These are phyloP conservation scores for Beauveria australis DNA, from an alignment of 2,329 filamentous ascomycete genomes.

Conservation along the genomic window DNA sequence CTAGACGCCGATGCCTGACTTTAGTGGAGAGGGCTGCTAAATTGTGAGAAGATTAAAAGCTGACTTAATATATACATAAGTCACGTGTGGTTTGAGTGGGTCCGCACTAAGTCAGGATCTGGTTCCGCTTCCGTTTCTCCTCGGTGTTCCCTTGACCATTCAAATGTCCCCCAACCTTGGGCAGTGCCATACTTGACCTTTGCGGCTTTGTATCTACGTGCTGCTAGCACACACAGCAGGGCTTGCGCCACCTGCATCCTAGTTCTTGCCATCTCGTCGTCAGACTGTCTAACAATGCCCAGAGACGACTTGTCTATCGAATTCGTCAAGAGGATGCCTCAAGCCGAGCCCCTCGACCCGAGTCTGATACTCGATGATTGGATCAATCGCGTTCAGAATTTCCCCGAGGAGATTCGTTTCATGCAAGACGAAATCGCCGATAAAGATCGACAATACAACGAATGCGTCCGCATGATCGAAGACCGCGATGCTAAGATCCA, in stretches of 20 bases:
- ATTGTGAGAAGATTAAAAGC: no score
- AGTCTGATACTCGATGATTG: constrained; percentile 71
- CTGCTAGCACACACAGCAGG: constrained; percentile 17
- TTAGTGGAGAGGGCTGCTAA: no score
- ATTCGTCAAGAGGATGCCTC: constrained; percentile 59
- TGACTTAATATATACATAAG: no score
- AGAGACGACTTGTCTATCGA: constrained; percentile 67
- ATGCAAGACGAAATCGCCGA: constrained; percentile 75
- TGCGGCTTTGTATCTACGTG: constrained; percentile 7
- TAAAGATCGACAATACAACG: constrained; percentile 65
- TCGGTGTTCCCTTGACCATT: neutral
- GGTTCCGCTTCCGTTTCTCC: neutral
- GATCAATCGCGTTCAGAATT: constrained; percentile 65
- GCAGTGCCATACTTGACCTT: neutral
- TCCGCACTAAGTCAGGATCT: neutral
- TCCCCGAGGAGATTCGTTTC: constrained; percentile 75
- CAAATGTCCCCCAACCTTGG: neutral
- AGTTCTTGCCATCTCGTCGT: constrained; percentile 19
- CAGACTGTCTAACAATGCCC: constrained; percentile 52
- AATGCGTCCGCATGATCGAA: constrained; percentile 60
- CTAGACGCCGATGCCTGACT: no score
- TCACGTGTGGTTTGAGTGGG: no score
- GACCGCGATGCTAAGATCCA: constrained; percentile 69
- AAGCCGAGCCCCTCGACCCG: constrained; percentile 53
- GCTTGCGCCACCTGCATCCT: constrained; percentile 18